These are phyloP conservation scores for Prunus mongolica DNA, from an alignment of 306 rosid species.

Conservation along the genomic window DNA sequence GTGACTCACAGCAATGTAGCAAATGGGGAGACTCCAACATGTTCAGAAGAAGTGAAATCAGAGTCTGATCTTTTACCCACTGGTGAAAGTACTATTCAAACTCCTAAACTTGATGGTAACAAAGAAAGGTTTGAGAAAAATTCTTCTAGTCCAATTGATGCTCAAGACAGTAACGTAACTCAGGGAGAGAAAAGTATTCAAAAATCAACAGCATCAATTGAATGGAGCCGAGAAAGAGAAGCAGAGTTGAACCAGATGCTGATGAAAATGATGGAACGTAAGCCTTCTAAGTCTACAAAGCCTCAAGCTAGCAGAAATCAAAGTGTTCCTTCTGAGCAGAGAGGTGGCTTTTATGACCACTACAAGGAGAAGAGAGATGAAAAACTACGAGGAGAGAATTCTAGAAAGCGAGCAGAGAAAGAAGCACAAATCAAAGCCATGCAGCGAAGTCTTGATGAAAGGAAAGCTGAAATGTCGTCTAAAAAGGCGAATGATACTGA, in stretches of 20 bases:
- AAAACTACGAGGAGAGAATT: constrained; percentile 62
- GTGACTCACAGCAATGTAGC: constrained; percentile 35
- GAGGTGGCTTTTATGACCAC: constrained; percentile 74
- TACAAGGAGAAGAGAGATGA: constrained; percentile 88
- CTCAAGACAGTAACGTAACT: constrained; percentile 33
- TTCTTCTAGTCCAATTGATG: constrained; percentile 37
- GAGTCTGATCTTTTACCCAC: constrained; percentile 40
- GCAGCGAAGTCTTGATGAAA: constrained; percentile 63
- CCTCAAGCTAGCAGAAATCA: constrained; percentile 61
- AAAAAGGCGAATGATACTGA: constrained; percentile 40
- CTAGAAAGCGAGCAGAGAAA: constrained; percentile 57
- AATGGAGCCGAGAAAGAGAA: constrained; percentile 75
- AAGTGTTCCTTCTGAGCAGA: constrained; percentile 50
- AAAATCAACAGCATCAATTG: constrained; percentile 55
- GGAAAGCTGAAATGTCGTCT: constrained; percentile 67
- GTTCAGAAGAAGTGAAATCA: constrained; percentile 32
- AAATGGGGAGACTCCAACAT: constrained; percentile 28
- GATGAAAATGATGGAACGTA: constrained; percentile 69
- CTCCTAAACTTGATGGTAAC: constrained; percentile 32
- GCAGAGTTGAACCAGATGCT: constrained; percentile 85
- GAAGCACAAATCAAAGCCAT: constrained; percentile 60
- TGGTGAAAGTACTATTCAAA: constrained; percentile 34
- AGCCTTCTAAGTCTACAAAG: constrained; percentile 50
- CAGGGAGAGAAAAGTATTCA: constrained; percentile 35
- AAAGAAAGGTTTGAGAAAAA: constrained; percentile 40